A percentile compares a stretch with the other conserved stretches of the same genome.
These are phyloP conservation scores for Salvia hispanica DNA, from an alignment of 257 asterid genomes.

Conservation along the genomic window DNA sequence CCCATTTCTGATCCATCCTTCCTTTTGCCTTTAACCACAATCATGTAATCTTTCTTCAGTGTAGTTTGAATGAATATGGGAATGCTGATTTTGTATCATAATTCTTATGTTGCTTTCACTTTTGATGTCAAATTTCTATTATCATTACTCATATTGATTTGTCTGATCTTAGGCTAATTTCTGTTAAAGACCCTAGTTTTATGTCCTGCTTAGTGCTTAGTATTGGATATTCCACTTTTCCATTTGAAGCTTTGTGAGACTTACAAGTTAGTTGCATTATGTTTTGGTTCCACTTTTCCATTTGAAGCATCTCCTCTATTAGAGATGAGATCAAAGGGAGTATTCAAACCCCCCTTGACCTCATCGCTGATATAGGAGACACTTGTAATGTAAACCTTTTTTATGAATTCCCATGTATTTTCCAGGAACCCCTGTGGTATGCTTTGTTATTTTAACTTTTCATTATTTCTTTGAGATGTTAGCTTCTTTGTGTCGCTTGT, in stretches of 20 bases:
- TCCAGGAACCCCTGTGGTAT: not conserved
- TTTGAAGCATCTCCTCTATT: too few relatives aligned
- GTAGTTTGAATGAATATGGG: not conserved
- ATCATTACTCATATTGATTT: slow-evolving; percentile 10
- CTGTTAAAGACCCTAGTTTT: not conserved
- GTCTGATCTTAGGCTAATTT: slow-evolving; percentile 16
- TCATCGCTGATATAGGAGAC: not conserved
- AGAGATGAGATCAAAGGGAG: too few relatives aligned
- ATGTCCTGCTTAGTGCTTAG: not conserved
- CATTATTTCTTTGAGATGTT: not conserved
- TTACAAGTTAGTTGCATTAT: not conserved
- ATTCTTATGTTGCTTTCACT: not conserved
- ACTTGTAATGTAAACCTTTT: not conserved
- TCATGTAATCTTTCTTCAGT: slow-evolving; percentile 2
- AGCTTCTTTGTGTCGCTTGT: slow-evolving; percentile 30
- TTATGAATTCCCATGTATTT: slow-evolving; percentile 14
- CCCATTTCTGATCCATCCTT: slow-evolving; percentile 10
- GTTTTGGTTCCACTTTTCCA: too few relatives aligned
- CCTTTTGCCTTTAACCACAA: not conserved
- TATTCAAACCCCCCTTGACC: slow-evolving; percentile 6
- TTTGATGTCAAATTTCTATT: not conserved
- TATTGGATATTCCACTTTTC: not conserved
- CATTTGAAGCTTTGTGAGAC: not conserved
- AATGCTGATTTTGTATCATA: slow-evolving; percentile 12
- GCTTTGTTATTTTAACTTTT: not conserved